phyloP scores from a whole-genome alignment of 1,139 yeast species.

The Debaryomyces robertsiae region DNA sequence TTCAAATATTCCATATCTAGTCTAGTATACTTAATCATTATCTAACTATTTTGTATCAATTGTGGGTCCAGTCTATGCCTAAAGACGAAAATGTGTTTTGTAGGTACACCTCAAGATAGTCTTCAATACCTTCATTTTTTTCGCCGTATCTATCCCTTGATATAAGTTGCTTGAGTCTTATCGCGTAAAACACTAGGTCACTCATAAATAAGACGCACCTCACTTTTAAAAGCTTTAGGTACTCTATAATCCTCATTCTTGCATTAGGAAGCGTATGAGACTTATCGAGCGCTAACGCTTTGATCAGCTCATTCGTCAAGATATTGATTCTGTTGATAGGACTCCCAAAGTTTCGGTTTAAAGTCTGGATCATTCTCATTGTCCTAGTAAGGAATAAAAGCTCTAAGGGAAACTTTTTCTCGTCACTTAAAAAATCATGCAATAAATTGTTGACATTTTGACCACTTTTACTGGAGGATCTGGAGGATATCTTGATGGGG shows the following conservation, averaged over 20 bases:
- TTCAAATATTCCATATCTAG: neutral
- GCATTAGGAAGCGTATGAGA: slow-evolving; percentile 18
- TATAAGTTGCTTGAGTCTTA: slow-evolving; percentile 44
- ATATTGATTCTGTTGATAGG: slow-evolving; percentile 73
- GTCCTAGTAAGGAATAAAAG: slow-evolving; percentile 67
- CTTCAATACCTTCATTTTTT: slow-evolving; percentile 47
- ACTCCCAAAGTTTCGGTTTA: slow-evolving; percentile 66
- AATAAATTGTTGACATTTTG: slow-evolving; percentile 26
- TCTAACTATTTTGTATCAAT: neutral
- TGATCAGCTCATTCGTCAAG: slow-evolving; percentile 57
- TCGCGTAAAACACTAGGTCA: slow-evolving; percentile 42
- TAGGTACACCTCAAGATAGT: slow-evolving; percentile 48
- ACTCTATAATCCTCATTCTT: slow-evolving; percentile 14
- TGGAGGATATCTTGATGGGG: slow-evolving; percentile 34
- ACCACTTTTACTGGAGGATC: slow-evolving; percentile 25
- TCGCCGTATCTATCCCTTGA: slow-evolving; percentile 35
- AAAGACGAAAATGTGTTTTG: slow-evolving; percentile 42
- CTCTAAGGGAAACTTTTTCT: slow-evolving; percentile 66
- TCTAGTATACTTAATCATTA: neutral
- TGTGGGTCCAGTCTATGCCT: slow-evolving; percentile 37
- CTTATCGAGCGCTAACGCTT: slow-evolving; percentile 21
- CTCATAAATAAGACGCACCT: slow-evolving; percentile 43
- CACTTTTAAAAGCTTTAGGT: slow-evolving; percentile 33
- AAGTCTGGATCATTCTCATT: slow-evolving; percentile 72
- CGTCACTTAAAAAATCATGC: slow-evolving; percentile 55